Evolutionary conservation across 2,329 filamentous ascomycete species (phyloP).

Genomic region (Ophiosphaerella herpotricha): DNA sequence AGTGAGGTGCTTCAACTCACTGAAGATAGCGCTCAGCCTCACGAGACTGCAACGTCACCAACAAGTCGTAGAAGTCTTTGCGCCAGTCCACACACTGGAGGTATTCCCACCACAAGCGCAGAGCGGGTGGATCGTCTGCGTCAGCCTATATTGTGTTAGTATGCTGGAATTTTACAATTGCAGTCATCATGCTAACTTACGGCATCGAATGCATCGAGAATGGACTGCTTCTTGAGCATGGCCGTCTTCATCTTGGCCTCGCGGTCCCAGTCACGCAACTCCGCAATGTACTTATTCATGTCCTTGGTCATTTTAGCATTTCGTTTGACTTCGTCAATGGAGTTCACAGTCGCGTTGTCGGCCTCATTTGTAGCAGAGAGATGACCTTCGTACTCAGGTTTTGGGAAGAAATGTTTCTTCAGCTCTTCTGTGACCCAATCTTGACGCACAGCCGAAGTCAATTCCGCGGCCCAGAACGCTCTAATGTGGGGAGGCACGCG

Average conservation of each 20-base stretch:
- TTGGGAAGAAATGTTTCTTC: constrained; percentile 50
- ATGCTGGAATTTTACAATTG: not conserved
- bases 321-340: constrained; percentile 24
- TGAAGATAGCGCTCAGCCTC: constrained; percentile 4
- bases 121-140: constrained; percentile 45
- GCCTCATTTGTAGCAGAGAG: constrained; percentile 15
- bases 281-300: constrained; percentile 40
- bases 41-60: constrained; percentile 36
- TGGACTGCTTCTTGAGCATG: constrained; percentile 42
- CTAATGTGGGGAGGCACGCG: constrained; percentile 46
- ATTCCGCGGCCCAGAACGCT: constrained; percentile 46
- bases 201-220: constrained; percentile 47
- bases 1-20: not conserved
- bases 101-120: constrained; percentile 56
- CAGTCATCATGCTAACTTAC: constrained; percentile 24
- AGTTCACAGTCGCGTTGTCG: constrained; percentile 17
- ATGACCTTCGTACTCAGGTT: constrained; percentile 47
- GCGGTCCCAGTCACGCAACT: constrained; percentile 49
- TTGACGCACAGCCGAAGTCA: constrained; percentile 42
- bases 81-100: constrained; percentile 51
- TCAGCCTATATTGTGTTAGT: constrained; percentile 37
- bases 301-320: constrained; percentile 33
- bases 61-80: constrained; percentile 47
- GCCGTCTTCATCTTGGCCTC: constrained; percentile 42
- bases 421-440: constrained; percentile 50